Evolutionary conservation across 2,329 filamentous ascomycete species (phyloP), one percentile per base, ranked within the genome.

Genomic region (Hortaea werneckii): DNA sequence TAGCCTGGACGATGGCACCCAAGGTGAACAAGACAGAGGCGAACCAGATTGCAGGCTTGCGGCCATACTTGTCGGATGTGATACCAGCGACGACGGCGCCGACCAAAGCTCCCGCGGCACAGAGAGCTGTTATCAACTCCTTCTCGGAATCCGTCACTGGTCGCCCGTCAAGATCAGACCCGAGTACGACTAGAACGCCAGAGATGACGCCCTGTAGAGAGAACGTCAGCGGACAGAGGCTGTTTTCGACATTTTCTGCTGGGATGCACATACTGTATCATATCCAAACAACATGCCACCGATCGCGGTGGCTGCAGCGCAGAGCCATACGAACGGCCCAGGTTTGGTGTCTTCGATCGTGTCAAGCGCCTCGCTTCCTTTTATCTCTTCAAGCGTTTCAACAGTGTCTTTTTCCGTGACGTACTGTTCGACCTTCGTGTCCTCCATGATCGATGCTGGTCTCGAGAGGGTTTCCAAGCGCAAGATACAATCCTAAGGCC

Each of bases 11-110:
- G 5, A 82, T 54, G 1, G 85, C 83, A 10, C 84, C 84, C 2
- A 73, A 52, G 4, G 83, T 66, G 61, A 88, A 88, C n/a, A 87
- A 75, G 0, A 75, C 51, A 54, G 83, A 80, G 30, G 80, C 80
- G 27, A 76, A 64, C 26, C 83, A 70, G 40, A 85, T 77, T 39
- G 83, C 78, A 47, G 71, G 72, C 50, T 77, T 78, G 26, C 82
- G 76, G 37, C 82, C 81, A 41, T 47, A 51, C 32, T 48, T 50
- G 30, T 53, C 51, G 13, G 38, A 34, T 7, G 30, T 34, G 30
- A 34, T 34, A 7, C 30, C 30, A 7, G 30, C 30, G 7, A 34
- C 30, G n/a, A 34, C n/a, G 30, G 30, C 30, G 30, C 30, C 30
- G n/a, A 34, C n/a, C 7, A 34, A 34, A n/a, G 30, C 30, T 7